Base-by-base conservation (phyloP, 2,329 filamentous ascomycete species). In the Exophiala phaeomuriformis region DNA sequence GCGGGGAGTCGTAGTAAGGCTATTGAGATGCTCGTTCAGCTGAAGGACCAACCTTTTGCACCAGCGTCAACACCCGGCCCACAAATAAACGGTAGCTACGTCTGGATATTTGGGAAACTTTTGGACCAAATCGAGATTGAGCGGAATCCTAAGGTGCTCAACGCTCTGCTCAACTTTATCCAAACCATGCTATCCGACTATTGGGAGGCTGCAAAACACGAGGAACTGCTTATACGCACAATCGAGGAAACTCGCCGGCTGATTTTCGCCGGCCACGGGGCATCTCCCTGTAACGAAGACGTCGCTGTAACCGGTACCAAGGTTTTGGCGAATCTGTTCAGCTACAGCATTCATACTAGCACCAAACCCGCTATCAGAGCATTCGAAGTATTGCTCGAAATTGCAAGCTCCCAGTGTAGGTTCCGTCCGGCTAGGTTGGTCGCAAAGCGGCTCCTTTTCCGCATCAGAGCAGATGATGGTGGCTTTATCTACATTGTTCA, bases 381-480 rank as follows among this genome's bases (percentile, higher is more conserved):
- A 5, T 59, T 57, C 48, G 52, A 60, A 43, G 50, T 47, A 31
- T 42, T 62, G 5, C 45, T 59, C 32, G 53, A 59, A 31, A 33
- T 52, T 19, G 56, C 55, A 27, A 49, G 56, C 43, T 35, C 53
- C 27, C 28, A 19, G 29, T 59, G 76, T 32, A 81, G 79, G 56
- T 84, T 86, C 55, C 73, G 78, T 4, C 83, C 88, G 68, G 83
- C 86, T 48, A 83, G 87, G 4, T 72, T 93, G 29, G 84, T 83
- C 8, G 83, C 85, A 2, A 81, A 90, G 75, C 89, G 88, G 64
- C 71, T 91, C 41, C 73, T 96, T 1, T 91, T 94, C 66, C 82
- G 90, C 41, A 73, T 96, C 31, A 81, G 90, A 54, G 88, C 89
- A 27, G 89, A 95, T 68, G 88, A 86, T 66, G 82, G 85, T 6